Percentiles rank a stretch among this genome's conserved stretches.
These are phyloP conservation scores for Lachancea dasiensis DNA, from an alignment of 805 yeast genomes.

Conservation along the genomic window DNA sequence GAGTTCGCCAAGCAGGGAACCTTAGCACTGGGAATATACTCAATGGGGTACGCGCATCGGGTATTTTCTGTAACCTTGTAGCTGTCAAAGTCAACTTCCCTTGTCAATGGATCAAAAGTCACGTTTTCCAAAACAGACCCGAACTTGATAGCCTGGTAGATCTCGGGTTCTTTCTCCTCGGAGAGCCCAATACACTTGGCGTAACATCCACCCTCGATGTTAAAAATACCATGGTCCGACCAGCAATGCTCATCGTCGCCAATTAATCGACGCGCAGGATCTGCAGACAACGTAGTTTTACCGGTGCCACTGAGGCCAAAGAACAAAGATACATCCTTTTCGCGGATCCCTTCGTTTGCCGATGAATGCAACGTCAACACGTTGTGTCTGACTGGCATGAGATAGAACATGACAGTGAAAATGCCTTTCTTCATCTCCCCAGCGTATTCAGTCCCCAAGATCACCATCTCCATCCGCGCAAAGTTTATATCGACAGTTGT, in stretches of 20 bases:
- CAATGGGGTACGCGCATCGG: conserved; percentile 97
- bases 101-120: conserved; percentile 69
- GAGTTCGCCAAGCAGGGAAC: conserved; percentile 86
- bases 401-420: conserved; percentile 96
- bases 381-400: conserved; percentile 91
- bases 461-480: conserved; percentile 97
- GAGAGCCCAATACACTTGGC: conserved; percentile 92
- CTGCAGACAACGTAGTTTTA: conserved; percentile 95
- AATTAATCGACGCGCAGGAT: conserved; percentile 85
- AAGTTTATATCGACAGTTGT: conserved; percentile 95
- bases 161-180: conserved; percentile 94
- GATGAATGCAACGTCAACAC: conserved; percentile 93
- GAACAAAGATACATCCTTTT: conserved; percentile 87
- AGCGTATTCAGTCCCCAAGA: conserved; percentile 97
- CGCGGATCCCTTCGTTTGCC: conserved; percentile 78
- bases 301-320: conserved; percentile 98
- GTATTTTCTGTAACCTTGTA: conserved; percentile 90
- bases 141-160: conserved; percentile 87
- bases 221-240: conserved; percentile 97
- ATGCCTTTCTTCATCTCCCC: conserved; percentile 99
- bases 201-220: conserved; percentile 99
- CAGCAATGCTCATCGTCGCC: conserved; percentile 99
- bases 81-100: conserved; percentile 81
- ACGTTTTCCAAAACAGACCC: conserved; percentile 95
- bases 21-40: conserved; percentile 92